Conservation (phyloP, 306 rosid genomes). For the Purshia tridentata region DNA sequence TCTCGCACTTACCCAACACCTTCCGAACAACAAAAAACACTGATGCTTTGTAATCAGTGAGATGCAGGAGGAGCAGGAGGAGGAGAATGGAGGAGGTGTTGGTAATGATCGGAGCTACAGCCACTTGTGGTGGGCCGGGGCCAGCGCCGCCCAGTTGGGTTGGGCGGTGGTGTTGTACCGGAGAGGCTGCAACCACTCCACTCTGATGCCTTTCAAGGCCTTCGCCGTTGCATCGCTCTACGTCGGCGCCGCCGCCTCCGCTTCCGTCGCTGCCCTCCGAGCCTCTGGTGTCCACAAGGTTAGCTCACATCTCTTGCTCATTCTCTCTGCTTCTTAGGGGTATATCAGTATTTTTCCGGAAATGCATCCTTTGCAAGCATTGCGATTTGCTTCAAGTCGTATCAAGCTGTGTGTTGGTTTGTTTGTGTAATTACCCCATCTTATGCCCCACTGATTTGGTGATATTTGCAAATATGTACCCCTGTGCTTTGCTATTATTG, state of each 20-base stretch:
- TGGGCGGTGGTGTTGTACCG: constrained; percentile 49
- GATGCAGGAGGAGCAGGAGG: constrained; percentile 24
- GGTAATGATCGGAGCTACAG: constrained; percentile 7
- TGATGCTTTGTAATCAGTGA: background rate
- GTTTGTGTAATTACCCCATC: background rate
- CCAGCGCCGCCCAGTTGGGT: constrained; percentile 60
- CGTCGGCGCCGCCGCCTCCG: constrained; percentile 65
- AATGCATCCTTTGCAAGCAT: background rate
- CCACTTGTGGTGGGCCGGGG: constrained; percentile 67
- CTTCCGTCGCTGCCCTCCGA: constrained; percentile 52
- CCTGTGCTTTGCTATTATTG: background rate
- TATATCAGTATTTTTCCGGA: background rate
- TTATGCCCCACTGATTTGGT: background rate
- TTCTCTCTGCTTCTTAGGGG: background rate
- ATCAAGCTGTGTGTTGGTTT: background rate
- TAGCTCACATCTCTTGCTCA: background rate
- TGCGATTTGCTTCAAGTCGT: background rate
- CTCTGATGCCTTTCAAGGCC: constrained; percentile 75
- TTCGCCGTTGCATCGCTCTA: constrained; percentile 83
- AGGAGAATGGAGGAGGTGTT: constrained; percentile 29
- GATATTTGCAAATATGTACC: background rate
- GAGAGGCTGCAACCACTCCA: constrained; percentile 47
- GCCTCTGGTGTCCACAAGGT: constrained; percentile 65
- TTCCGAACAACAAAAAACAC: background rate
- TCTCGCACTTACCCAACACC: too few relatives aligned